Evolutionary conservation across 495 filamentous ascomycete genomes (phyloP).

Genomic region (Lepidopterella palustris): DNA sequence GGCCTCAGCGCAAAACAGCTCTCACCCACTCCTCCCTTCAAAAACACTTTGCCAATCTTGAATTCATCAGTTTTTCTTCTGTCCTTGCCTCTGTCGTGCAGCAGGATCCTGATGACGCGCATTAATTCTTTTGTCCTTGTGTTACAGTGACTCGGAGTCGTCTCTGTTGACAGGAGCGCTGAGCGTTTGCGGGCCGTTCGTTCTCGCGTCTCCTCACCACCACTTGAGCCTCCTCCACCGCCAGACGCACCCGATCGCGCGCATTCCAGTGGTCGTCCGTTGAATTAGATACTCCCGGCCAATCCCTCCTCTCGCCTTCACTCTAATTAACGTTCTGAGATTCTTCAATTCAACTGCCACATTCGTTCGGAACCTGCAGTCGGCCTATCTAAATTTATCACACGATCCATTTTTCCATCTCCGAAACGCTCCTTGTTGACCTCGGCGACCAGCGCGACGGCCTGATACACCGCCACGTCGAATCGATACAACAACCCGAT

Average conservation of each 20-base stretch:
- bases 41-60: neutral
- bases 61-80: neutral
- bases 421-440: neutral
- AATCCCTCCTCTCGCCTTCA: neutral
- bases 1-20: neutral
- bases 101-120: neutral
- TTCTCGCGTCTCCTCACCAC: neutral
- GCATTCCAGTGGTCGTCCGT: neutral
- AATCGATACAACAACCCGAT: neutral
- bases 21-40: neutral
- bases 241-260: neutral
- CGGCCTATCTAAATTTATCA: neutral
- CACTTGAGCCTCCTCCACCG: neutral
- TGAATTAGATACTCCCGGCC: neutral
- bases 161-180: neutral
- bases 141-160: neutral
- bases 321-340: neutral
- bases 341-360: neutral
- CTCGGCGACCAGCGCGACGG: neutral
- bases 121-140: neutral
- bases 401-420: neutral
- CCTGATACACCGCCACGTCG: neutral
- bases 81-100: neutral
- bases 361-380: neutral
- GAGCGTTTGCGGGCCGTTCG: neutral